Evolutionary conservation across 768 basidiomycete species (phyloP), one percentile per base, ranked within the genome.

Genomic region (Russula emetica): DNA sequence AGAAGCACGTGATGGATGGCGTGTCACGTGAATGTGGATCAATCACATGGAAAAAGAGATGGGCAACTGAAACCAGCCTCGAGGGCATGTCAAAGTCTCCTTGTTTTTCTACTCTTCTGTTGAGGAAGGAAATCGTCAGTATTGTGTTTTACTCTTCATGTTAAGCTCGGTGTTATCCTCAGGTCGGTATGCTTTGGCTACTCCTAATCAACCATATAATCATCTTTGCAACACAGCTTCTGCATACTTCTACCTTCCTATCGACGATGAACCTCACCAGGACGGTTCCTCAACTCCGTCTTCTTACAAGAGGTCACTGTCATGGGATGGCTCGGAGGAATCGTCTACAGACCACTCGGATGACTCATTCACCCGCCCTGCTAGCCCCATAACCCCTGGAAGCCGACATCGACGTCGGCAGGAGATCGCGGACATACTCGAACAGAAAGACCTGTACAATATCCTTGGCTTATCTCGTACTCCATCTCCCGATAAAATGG

Each of bases 371-470:
- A 60, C 59, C 14, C 34, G 66, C 55, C 44, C 64, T 52, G 32
- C 59, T 22, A 56, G 67, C 53, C 34, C 55, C 57, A 69, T 20
- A 57, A 63, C 28, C 56, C 66, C 38, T 54, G 58, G 52, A 61
- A 59, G 49, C 55, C 42, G 36, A 40, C 53, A 56, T 42, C 60
- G 55, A 66, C 56, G 53, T 56, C 67, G 70, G 58, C 66, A 71
- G 9, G 76, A 79, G 14, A 79, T 88, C 22, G 72, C 78, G 9
- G 77, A 82, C 9, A 81, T 92, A 26, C 78, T 90, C 28, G 73
- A 78, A 26, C 80, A 79, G 67, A 81, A 87, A 60, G 83, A 90
- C 73, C 79, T 92, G 42, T 92, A 93, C 72, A 75, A 78, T 28
- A 84, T 93, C 34, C 81, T 94, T 9, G 92, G 90, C 5, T 74